Evolutionary conservation across 2,329 filamentous ascomycete genomes (phyloP).

Genomic region (Talaromyces sp.): DNA sequence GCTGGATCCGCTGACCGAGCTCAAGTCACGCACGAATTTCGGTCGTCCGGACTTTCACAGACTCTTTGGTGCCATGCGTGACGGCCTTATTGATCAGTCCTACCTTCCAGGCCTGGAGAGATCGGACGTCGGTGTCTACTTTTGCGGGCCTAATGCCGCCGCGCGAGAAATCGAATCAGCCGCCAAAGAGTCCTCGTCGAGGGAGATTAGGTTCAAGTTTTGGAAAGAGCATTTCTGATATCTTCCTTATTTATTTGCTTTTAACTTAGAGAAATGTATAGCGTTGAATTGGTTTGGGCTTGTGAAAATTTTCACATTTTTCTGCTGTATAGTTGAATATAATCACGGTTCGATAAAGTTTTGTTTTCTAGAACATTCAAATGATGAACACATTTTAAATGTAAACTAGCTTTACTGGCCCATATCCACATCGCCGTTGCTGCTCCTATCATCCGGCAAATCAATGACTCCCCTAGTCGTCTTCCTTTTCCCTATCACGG

Average conservation of each 20-base stretch:
- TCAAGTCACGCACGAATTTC: slow-evolving; percentile 87
- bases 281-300: background rate
- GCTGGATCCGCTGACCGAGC: slow-evolving; percentile 84
- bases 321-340: background rate
- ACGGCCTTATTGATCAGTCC: slow-evolving; percentile 76
- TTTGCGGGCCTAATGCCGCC: slow-evolving; percentile 79
- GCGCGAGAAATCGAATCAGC: slow-evolving; percentile 82
- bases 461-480: slow-evolving; percentile 14
- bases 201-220: slow-evolving; percentile 88
- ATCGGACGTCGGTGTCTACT: slow-evolving; percentile 89
- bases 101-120: slow-evolving; percentile 76
- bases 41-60: slow-evolving; percentile 83
- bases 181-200: slow-evolving; percentile 63
- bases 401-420: background rate
- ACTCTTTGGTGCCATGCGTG: slow-evolving; percentile 76
- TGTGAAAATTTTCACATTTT: background rate
- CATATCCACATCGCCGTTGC: slow-evolving; percentile 16
- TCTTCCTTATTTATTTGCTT: slow-evolving; percentile 2
- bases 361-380: background rate
- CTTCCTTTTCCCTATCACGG: background rate
- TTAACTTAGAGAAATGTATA: background rate
- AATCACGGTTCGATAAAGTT: background rate
- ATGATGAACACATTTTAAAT: slow-evolving; percentile 6
- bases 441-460: slow-evolving; percentile 26
- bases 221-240: slow-evolving; percentile 83